A percentile compares a stretch with the other conserved stretches of the same genome.
These are phyloP conservation scores for Periconia macrospinosa DNA, from an alignment of 2,329 filamentous ascomycete species.

Conservation along the genomic window DNA sequence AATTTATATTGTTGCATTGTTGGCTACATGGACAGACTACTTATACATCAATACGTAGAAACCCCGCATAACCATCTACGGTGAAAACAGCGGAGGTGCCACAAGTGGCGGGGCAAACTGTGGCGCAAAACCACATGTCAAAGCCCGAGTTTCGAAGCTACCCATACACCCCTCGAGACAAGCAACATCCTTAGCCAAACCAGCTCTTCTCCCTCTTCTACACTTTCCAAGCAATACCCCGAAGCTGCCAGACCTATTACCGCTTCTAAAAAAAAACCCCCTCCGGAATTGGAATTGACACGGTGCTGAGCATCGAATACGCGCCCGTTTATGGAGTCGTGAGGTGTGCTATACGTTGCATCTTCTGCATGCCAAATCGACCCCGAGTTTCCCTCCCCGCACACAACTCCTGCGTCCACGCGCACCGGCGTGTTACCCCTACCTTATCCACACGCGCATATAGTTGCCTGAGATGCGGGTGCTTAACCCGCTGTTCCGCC, in stretches of 20 bases:
- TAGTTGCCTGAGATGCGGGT: conserved; percentile 27
- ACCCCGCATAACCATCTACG: no score
- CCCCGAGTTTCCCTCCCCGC: conserved; percentile 9
- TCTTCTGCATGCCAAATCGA: conserved; percentile 31
- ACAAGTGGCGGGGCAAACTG: conserved; percentile 6
- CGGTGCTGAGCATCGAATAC: not conserved
- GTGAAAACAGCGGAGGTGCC: conserved; percentile 6
- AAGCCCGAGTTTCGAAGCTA: not conserved
- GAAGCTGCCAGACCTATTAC: not conserved
- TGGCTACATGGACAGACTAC: no score
- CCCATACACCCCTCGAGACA: not conserved
- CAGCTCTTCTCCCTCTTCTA: not conserved
- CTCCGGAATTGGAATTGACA: not conserved
- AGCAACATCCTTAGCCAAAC: not conserved
- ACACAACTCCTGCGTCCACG: conserved; percentile 1
- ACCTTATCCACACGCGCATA: not conserved
- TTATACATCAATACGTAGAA: no score
- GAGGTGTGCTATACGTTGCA: conserved; percentile 44
- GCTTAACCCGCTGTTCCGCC: conserved; percentile 26
- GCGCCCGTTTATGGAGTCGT: not conserved
- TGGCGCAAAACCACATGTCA: not conserved
- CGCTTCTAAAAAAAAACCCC: not conserved
- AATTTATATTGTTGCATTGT: no score
- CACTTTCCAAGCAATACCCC: not conserved
- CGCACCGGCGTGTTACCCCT: not conserved